Percentiles rank a stretch among this genome's conserved stretches.
These are phyloP conservation scores for Ophiostoma ulmi DNA, from an alignment of 2,329 filamentous ascomycete species.

Conservation along the genomic window DNA sequence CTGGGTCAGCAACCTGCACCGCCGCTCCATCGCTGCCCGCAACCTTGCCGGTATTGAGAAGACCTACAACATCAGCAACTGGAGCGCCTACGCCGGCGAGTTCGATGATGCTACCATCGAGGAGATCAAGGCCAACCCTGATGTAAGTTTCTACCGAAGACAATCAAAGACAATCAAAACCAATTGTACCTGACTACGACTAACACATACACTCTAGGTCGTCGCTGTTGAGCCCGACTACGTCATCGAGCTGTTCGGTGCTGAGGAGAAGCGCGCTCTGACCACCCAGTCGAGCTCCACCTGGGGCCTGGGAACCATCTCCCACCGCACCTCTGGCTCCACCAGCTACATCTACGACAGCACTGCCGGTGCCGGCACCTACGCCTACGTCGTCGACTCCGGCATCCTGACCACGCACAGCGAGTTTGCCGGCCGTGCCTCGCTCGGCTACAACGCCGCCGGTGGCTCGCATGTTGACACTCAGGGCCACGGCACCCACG, in stretches of 20 bases:
- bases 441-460: conserved; percentile 92
- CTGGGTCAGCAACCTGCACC: conserved; percentile 9
- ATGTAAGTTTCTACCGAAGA: conserved; percentile 41
- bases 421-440: conserved; percentile 94
- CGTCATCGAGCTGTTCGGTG: conserved; percentile 89
- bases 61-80: conserved; percentile 14
- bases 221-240: conserved; percentile 42
- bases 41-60: background rate
- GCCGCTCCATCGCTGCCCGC: conserved; percentile 1
- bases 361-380: conserved; percentile 91
- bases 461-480: conserved; percentile 85
- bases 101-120: conserved; percentile 52
- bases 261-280: conserved; percentile 58
- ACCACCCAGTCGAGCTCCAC: conserved; percentile 72
- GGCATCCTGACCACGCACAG: conserved; percentile 91
- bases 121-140: conserved; percentile 49
- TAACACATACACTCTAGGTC: background rate
- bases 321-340: conserved; percentile 85
- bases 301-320: conserved; percentile 95
- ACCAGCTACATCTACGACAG: conserved; percentile 95
- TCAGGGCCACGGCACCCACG: conserved; percentile 98
- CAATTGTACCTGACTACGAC: background rate
- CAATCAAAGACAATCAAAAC: background rate
- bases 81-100: conserved; percentile 9
- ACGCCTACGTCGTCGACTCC: conserved; percentile 98